Base-by-base conservation (phyloP, 805 yeast species). In the Spathaspora sp. region DNA sequence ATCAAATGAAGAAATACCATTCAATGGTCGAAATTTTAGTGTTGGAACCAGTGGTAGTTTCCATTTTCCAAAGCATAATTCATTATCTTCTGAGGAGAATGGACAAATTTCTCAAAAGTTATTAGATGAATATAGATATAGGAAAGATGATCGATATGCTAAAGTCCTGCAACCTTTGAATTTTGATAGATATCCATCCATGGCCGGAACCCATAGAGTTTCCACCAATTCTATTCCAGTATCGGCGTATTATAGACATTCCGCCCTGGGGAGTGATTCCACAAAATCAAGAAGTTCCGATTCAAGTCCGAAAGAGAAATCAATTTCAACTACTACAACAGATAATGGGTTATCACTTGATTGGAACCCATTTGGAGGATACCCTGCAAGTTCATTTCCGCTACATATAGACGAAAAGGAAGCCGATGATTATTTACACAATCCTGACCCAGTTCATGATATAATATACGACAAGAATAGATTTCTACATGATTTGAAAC, bases 281-380 rank as follows among this genome's bases (percentile, higher is more conserved):
- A 35, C 40, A 4, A 35, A 35, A 16, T 35, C 40, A 3, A 23
- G 26, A 23, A 35, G 40, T 16, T 35, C 40, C 3, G 14, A 31
- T 31, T 31, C 40, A 35, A 35, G 40, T 35, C 17, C 40, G 14
- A 35, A 35, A n/a, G 5, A 14, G 14, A 14, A n/a, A 35, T 35
- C 40, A 14, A 14, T 35, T 35, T n/a, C 40, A 12, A 35, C 7
- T 35, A n/a, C 40, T 14, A 11, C 40, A 14, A 3, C 40, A 35
- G 3, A 8, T 35, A 11, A 11, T 3, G 7, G 14, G 3, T n/a
- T 35, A 35, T 35, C 40, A 16, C 14, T 35, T 6, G 40, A 35
- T 47, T 98, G 98, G 2, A 82, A 87, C 47, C 99, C 98, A 2
- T 93, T 93, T 72, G 99, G 98, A 49, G 98, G 98, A n/a, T 93